These are phyloP conservation scores for Cordyceps javanica DNA, from an alignment of 2,329 filamentous ascomycete genomes.

Conservation along the genomic window DNA sequence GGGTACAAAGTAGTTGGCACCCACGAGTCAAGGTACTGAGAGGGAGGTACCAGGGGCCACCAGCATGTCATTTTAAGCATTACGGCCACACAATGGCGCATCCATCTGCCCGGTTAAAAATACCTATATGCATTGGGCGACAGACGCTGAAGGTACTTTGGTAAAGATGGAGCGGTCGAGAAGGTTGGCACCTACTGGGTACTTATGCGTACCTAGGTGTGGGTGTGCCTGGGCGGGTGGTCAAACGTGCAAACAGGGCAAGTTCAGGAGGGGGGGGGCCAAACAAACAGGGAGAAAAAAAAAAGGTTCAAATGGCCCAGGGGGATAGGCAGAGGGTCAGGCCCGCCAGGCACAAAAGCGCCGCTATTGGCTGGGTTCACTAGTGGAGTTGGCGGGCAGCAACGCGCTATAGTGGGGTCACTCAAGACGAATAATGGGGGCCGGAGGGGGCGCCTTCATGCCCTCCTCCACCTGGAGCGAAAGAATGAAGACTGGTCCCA, in stretches of 20 bases:
- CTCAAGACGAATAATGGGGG: neutral
- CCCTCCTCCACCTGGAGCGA: too few relatives aligned
- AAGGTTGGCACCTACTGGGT: too few relatives aligned
- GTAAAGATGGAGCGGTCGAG: too few relatives aligned
- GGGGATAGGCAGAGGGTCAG: neutral
- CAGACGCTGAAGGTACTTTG: neutral
- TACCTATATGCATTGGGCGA: neutral
- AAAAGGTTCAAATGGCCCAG: neutral
- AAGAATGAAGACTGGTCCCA: too few relatives aligned
- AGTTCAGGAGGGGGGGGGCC: too few relatives aligned
- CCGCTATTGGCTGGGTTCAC: constrained; percentile 1
- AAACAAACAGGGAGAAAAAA: neutral
- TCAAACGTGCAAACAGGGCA: too few relatives aligned
- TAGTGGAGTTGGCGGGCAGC: neutral
- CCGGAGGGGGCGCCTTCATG: too few relatives aligned
- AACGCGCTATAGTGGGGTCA: constrained; percentile 1
- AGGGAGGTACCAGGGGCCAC: neutral
- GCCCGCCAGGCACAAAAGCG: constrained; percentile 10
- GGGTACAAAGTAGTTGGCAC: neutral
- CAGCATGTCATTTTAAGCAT: neutral
- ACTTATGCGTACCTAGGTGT: too few relatives aligned
- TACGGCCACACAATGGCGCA: neutral
- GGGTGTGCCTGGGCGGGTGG: too few relatives aligned
- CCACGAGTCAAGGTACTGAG: neutral
- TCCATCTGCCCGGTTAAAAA: neutral